phyloP scores from a whole-genome alignment of 2,329 filamentous ascomycete species.

The Tolypocladium capitatum region DNA sequence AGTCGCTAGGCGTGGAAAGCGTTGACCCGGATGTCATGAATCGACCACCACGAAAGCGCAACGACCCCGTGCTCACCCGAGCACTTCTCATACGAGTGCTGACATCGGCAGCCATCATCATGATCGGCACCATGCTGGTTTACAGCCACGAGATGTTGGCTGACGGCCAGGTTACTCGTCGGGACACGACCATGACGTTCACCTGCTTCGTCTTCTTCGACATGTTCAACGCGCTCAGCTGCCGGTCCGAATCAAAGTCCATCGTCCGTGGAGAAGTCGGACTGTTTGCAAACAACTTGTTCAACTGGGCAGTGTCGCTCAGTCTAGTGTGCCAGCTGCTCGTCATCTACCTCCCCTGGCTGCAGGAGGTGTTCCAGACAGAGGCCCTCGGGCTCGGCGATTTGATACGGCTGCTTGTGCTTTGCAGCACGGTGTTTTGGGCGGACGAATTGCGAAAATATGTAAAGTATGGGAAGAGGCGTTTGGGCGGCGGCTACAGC shows the following conservation, averaged over 20 bases:
- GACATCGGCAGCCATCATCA: constrained; percentile 78
- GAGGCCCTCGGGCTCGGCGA: constrained; percentile 68
- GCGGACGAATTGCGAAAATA: constrained; percentile 85
- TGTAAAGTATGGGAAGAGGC: constrained; percentile 45
- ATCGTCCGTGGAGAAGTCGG: constrained; percentile 76
- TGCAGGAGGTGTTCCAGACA: constrained; percentile 93
- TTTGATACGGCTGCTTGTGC: constrained; percentile 53
- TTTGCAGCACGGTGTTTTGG: constrained; percentile 91
- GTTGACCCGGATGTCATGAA: constrained; percentile 93
- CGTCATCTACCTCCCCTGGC: constrained; percentile 87
- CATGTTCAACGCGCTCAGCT: constrained; percentile 97
- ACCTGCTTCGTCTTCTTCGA: constrained; percentile 98
- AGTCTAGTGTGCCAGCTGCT: constrained; percentile 75
- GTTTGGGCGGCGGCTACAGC: constrained; percentile 49
- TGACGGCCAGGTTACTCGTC: constrained; percentile 71
- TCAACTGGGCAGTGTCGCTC: constrained; percentile 88
- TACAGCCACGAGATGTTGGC: constrained; percentile 85
- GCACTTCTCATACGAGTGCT: constrained; percentile 73
- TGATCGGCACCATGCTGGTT: constrained; percentile 79
- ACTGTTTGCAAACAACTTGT: constrained; percentile 77
- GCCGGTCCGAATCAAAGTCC: constrained; percentile 82
- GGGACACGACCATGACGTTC: constrained; percentile 98
- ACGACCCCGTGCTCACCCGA: constrained; percentile 81
- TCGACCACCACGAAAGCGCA: constrained; percentile 69
- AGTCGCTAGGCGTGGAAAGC: constrained; percentile 89